Evolutionary conservation across 768 basidiomycete species (phyloP).

Genomic region (Lyophyllum atratum): DNA sequence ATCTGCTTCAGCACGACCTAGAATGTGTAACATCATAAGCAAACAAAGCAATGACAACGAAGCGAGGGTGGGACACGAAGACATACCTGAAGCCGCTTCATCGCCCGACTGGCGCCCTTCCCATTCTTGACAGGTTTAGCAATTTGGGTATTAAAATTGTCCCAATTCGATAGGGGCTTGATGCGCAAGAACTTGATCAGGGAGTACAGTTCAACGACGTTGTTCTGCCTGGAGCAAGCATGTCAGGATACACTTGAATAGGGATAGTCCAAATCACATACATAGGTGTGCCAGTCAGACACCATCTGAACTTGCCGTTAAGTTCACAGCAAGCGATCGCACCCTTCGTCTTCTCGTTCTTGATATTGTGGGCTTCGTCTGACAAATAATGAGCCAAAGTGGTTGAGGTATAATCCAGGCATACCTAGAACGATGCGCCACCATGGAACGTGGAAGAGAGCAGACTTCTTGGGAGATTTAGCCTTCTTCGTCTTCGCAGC

Average conservation of each 20-base stretch:
- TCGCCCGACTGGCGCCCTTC: slow-evolving; percentile 58
- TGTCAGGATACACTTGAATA: slow-evolving; percentile 31
- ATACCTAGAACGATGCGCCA: slow-evolving; percentile 83
- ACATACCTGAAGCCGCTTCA: slow-evolving; percentile 80
- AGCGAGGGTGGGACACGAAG: too few species aligned
- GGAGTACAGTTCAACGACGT: slow-evolving; percentile 85
- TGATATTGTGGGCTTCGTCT: slow-evolving; percentile 97
- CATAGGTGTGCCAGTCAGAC: slow-evolving; percentile 84
- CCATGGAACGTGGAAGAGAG: slow-evolving; percentile 81
- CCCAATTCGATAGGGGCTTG: slow-evolving; percentile 79
- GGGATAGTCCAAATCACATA: slow-evolving; percentile 27
- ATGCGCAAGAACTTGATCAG: slow-evolving; percentile 87
- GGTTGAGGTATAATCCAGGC: slow-evolving; percentile 16
- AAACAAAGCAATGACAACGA: not conserved
- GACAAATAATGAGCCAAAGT: not conserved
- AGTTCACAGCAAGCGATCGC: slow-evolving; percentile 79
- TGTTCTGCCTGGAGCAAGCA: slow-evolving; percentile 68
- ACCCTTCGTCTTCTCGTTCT: slow-evolving; percentile 78
- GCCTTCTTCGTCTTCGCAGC: slow-evolving; percentile 44
- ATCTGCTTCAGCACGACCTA: slow-evolving; percentile 82
- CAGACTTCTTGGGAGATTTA: slow-evolving; percentile 54
- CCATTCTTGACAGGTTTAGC: slow-evolving; percentile 77
- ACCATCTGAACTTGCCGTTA: slow-evolving; percentile 83
- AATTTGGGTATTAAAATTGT: slow-evolving; percentile 78
- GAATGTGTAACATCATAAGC: not conserved